Percentiles rank a stretch among this genome's conserved stretches.
phyloP scores from a whole-genome alignment of 2,329 filamentous ascomycete species.

The Fusarium irregulare region DNA sequence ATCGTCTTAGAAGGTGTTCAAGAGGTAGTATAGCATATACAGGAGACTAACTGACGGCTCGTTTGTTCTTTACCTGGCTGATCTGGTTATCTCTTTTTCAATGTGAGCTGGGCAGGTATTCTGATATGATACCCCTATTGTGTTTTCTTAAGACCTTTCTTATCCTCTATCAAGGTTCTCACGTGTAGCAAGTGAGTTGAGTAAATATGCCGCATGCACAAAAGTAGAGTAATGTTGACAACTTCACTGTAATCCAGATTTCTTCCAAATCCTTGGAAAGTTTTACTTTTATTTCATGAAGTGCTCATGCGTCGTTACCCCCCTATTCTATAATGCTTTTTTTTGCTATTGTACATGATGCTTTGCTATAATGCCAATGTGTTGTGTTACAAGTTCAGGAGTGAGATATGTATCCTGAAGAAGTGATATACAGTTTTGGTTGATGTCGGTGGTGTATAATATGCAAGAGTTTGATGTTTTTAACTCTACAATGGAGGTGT shows the following conservation, averaged over 20 bases:
- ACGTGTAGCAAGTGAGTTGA: background rate
- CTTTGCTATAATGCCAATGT: background rate
- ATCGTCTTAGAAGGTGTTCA: conserved; percentile 24
- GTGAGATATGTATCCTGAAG: conserved; percentile 5
- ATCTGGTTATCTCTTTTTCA: background rate
- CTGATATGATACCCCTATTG: background rate
- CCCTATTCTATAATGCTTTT: background rate
- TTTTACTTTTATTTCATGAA: background rate
- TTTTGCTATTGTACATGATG: conserved; percentile 32
- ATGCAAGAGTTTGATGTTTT: background rate
- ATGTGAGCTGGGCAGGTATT: conserved; percentile 6
- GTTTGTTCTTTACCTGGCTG: conserved; percentile 1
- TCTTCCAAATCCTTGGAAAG: background rate
- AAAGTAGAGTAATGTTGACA: background rate
- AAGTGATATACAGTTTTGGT: conserved; percentile 24
- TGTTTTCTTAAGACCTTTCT: background rate
- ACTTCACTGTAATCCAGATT: background rate
- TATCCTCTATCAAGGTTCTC: background rate
- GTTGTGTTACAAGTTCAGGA: background rate
- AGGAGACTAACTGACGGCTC: conserved; percentile 24
- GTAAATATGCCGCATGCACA: background rate
- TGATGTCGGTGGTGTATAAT: conserved; percentile 1
- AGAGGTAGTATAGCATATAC: conserved; percentile 37
- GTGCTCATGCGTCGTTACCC: background rate
- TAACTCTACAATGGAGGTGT: background rate